A percentile compares a stretch with the other conserved stretches of the same genome.
These are phyloP conservation scores for Zea luxurians DNA, from an alignment of 176 grass and related monocot genomes.

Conservation along the genomic window DNA sequence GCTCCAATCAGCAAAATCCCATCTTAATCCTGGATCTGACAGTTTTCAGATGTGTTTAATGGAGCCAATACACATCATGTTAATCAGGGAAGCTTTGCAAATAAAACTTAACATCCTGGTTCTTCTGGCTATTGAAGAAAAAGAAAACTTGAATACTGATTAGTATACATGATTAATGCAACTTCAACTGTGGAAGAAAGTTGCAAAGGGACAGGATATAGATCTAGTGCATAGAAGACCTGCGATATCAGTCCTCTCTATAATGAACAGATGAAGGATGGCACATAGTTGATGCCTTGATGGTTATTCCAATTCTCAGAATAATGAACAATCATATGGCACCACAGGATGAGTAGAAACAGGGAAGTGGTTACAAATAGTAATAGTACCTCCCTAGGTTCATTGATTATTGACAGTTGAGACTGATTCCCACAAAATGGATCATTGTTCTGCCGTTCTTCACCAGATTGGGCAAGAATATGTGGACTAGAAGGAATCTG, in stretches of 20 bases:
- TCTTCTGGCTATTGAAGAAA: not conserved
- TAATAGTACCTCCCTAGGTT: constrained; percentile 35
- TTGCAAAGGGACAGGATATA: constrained; percentile 20
- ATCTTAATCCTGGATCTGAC: not conserved
- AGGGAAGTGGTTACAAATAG: not conserved
- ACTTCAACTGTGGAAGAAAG: constrained; percentile 28
- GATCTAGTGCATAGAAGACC: constrained; percentile 2
- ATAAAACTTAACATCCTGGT: not conserved
- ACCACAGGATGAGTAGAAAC: constrained; percentile 5
- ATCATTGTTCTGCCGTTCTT: constrained; percentile 17
- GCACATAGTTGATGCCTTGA: not conserved
- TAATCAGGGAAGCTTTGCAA: not conserved
- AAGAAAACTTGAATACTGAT: constrained; percentile 12
- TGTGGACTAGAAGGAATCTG: constrained; percentile 11
- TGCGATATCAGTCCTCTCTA: not conserved
- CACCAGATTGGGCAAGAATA: constrained; percentile 30
- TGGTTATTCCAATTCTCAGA: not conserved
- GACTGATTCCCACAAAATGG: constrained; percentile 13
- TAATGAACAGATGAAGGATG: constrained; percentile 5
- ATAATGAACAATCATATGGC: constrained; percentile 18
- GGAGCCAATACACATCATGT: not conserved
- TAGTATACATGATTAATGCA: constrained; percentile 3
- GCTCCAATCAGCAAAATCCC: constrained; percentile 2
- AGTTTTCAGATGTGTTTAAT: not conserved
- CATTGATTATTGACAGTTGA: constrained; percentile 29